Evolutionary conservation across 345 rosid species (phyloP).

Genomic region (Salix udensis): DNA sequence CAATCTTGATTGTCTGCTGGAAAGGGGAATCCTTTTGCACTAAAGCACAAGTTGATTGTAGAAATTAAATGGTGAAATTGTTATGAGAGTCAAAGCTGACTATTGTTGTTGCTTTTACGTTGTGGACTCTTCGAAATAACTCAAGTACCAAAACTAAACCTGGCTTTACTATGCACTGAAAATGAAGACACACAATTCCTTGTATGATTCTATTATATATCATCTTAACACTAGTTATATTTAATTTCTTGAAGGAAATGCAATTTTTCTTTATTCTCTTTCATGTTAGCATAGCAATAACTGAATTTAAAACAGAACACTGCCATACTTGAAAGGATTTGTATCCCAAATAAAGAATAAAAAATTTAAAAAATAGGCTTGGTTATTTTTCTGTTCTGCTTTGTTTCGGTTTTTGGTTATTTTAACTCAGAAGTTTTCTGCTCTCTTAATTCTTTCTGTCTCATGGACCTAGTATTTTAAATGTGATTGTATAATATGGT

Average conservation of each 20-base stretch:
- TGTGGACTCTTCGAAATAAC: neutral
- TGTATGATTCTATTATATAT: neutral
- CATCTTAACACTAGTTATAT: neutral
- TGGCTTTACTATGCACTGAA: neutral
- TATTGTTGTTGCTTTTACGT: neutral
- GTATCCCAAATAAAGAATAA: neutral
- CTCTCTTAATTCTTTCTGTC: neutral
- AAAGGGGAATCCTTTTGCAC: neutral
- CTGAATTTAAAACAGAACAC: neutral
- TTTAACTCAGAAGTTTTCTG: neutral
- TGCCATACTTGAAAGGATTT: neutral
- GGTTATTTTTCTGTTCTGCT: neutral
- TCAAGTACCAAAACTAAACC: neutral
- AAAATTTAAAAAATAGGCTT: neutral
- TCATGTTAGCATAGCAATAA: neutral
- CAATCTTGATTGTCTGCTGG: neutral
- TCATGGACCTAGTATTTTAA: neutral
- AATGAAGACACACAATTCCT: neutral
- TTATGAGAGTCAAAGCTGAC: neutral
- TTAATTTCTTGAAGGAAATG: neutral
- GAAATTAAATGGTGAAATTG: neutral
- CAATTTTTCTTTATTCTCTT: neutral
- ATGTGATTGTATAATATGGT: slow-evolving; percentile 2
- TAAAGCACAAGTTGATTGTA: neutral
- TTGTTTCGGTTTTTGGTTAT: neutral